These are phyloP conservation scores for Paecilomyces dactylethromorphus DNA, from an alignment of 2,329 filamentous ascomycete species.

Conservation along the genomic window DNA sequence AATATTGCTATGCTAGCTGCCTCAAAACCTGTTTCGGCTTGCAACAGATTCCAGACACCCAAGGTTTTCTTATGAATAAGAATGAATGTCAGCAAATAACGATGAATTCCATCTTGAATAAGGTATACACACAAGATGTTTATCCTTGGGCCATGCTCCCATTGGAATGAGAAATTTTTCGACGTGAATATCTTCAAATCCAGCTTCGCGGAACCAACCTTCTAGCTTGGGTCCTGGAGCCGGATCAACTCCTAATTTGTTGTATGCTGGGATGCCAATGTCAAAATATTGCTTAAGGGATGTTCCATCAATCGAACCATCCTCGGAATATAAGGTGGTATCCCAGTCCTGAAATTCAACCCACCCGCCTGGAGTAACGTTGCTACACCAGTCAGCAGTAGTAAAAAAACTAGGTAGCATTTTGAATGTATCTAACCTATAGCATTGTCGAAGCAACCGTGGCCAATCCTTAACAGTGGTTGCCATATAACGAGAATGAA, in stretches of 20 bases:
- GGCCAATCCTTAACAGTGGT: conserved; percentile 53
- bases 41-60: not conserved
- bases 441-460: conserved; percentile 39
- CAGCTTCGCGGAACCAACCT: conserved; percentile 11
- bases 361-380: conserved; percentile 25
- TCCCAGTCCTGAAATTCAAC: conserved; percentile 34
- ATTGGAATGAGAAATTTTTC: conserved; percentile 13
- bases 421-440: conserved; percentile 24
- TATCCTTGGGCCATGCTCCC: conserved; percentile 12
- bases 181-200: conserved; percentile 13
- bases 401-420: too few relatives aligned
- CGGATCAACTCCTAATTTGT: not conserved
- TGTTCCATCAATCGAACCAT: conserved; percentile 6
- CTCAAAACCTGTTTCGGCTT: not conserved
- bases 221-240: conserved; percentile 5
- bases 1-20: not conserved
- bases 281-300: not conserved
- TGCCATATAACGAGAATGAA: conserved; percentile 53
- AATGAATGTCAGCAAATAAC: not conserved
- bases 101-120: not conserved
- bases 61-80: not conserved
- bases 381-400: conserved; percentile 12
- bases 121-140: not conserved
- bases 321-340: conserved; percentile 13
- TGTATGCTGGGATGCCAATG: not conserved